Evolutionary conservation across 805 yeast species (phyloP), one percentile per base, ranked within the genome.

Genomic region (Metschnikowia vanudenii): DNA sequence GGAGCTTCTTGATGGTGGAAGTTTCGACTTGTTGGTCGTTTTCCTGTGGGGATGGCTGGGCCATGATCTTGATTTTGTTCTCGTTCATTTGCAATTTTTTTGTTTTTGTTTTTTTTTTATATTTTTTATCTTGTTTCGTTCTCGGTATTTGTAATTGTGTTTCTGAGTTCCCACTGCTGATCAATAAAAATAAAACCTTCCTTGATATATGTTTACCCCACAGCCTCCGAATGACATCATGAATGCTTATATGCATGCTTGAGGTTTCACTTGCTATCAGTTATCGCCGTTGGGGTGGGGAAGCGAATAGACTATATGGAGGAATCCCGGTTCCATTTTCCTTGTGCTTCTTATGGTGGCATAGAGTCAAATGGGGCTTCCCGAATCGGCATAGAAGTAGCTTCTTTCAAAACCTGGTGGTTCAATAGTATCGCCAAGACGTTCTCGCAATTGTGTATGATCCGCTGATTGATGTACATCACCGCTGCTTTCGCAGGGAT

Each of bases 31-130:
- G 42, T 28, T 45, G 29, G 9, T 43, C 39, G 14, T 45, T 14
- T 14, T 45, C 38, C 30, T 34, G 26, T 3, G 45, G 36, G 2
- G 51, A 54, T 6, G 64, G 67, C 42, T 63, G 68, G 2, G 69
- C 61, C 34, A 62, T 45, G n/a, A 66, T 45, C 41, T 62, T 62
- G 22, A 65, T 56, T 39, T 52, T 62, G 29, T 52, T 47, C 32
- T 30, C 39, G 4, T 39, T 36, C 53, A n/a, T n/a, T n/a, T n/a
- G n/a, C n/a, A n/a, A 47, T 47, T 19, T 24, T 35, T 1, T 26
- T 12, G 14, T 20, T 14, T 5, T 32, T 16, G 5, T 12, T 32
- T 14, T 32, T 9, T 4, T n/a, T 32, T 7, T 7, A 12, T 32
- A 11, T 19, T 32, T 32, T 13, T 31, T 31, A 6, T 12, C 34